Evolutionary conservation across 2,329 filamentous ascomycete genomes (phyloP), one percentile per base, ranked within the genome.

Genomic region (Paraphaeosphaeria minitans): DNA sequence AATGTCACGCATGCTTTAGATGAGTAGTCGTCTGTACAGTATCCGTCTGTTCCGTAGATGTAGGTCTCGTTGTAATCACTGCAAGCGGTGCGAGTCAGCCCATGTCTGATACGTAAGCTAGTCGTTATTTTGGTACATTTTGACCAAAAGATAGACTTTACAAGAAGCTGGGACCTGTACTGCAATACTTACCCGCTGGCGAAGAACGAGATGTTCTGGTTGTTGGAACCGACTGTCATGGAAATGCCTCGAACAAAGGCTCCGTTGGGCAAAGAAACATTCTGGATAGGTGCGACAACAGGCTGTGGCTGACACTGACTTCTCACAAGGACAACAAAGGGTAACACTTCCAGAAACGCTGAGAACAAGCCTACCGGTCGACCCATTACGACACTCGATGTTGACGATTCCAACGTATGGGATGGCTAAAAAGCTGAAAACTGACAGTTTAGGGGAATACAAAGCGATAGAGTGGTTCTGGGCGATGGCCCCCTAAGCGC

Each of bases 61-160:
- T 62, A 64, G 46, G 58, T 64, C 39, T 66, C 59, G 56, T 64
- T 66, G 58, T 62, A 53, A 27, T 61, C 55, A 24, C 60, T 66
- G 50, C 19, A 43, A 48, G 47, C 10, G 37, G 43, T 55, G n/a
- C n/a, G 41, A 48, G 54, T 63, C 35, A 54, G 61, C 27, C 12
- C n/a, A 55, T 49, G 39, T 19, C 51, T 12, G 37, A 39, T 47
- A 7, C 8, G 14, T 8, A 33, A 48, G 24, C 27, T 48, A n/a
- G n/a, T n/a, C 27, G 45, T 48, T 46, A 31, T 33, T 43, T 48
- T 8, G 12, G 35, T 37, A 37, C 35, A 14, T 14, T 37, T 37
- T 37, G 35, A 16, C 16, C 13, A 13, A 16, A 1, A 16, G 16
- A 16, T 5, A 14, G 53, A 21, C 42, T 43, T 31, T 49, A 21